Evolutionary conservation across 2,329 filamentous ascomycete species (phyloP).

Genomic region (Ophiosphaerella korrae): DNA sequence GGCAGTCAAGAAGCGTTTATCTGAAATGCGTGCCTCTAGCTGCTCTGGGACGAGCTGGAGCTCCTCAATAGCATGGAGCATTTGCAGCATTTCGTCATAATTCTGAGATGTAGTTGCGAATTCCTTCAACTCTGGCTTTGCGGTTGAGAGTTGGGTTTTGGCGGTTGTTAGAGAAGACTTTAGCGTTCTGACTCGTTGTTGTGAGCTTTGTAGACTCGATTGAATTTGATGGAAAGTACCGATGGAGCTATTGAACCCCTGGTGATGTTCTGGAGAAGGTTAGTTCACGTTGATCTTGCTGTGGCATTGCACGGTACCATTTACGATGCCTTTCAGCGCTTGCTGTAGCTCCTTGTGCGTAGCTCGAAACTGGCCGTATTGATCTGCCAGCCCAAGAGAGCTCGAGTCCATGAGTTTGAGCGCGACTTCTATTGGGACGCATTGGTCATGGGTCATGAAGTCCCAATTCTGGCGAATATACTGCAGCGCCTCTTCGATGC

Average conservation of each 20-base stretch:
- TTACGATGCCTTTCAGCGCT: constrained; percentile 91
- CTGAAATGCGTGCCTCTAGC: constrained; percentile 90
- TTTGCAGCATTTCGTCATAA: constrained; percentile 87
- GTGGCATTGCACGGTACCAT: constrained; percentile 53
- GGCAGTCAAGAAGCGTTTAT: constrained; percentile 91
- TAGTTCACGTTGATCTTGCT: too few relatives aligned
- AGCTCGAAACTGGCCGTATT: constrained; percentile 81
- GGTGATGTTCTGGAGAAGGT: constrained; percentile 75
- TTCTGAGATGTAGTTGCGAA: constrained; percentile 85
- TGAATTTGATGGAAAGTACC: constrained; percentile 99
- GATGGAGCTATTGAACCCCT: constrained; percentile 98
- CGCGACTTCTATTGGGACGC: constrained; percentile 91
- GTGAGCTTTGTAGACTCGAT: constrained; percentile 85
- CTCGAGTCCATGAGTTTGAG: constrained; percentile 92
- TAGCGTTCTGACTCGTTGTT: constrained; percentile 79
- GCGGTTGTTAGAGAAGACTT: constrained; percentile 83
- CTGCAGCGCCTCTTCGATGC: constrained; percentile 68
- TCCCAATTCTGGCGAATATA: constrained; percentile 90
- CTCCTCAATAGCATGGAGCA: constrained; percentile 83
- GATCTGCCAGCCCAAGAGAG: constrained; percentile 88
- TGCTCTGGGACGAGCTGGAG: constrained; percentile 88
- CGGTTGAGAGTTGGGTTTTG: constrained; percentile 79
- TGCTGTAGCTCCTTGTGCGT: constrained; percentile 89
- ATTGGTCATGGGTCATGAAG: constrained; percentile 85
- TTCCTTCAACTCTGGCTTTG: constrained; percentile 89